Evolutionary conservation across 345 rosid genomes (phyloP).

Genomic region (Raphanus sativus): DNA sequence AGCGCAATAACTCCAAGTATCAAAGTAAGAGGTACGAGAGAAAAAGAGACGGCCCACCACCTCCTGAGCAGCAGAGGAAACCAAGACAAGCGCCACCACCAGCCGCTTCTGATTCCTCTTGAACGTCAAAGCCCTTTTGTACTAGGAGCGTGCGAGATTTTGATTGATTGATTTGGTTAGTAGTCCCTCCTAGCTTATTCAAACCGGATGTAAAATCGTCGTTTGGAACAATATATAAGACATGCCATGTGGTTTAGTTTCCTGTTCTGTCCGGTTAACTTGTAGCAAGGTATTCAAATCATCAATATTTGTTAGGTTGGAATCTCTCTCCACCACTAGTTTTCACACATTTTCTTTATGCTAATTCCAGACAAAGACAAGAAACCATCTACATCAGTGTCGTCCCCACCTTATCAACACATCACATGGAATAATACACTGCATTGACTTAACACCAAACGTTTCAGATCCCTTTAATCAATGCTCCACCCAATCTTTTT

Average conservation of each 20-base stretch:
- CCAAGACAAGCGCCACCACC: slow-evolving; percentile 52
- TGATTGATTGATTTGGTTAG: slow-evolving; percentile 23
- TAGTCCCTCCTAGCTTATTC: slow-evolving; percentile 13
- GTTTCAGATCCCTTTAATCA: slow-evolving; percentile 16
- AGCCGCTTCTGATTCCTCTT: slow-evolving; percentile 53
- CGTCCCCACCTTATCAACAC: slow-evolving; percentile 38
- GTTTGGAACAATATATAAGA: background rate
- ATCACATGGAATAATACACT: slow-evolving; percentile 21
- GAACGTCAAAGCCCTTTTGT: background rate
- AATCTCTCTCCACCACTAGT: background rate
- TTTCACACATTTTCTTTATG: slow-evolving; percentile 15
- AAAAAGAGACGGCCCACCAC: slow-evolving; percentile 83
- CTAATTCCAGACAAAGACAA: slow-evolving; percentile 27
- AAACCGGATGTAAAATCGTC: slow-evolving; percentile 9
- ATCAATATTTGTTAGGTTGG: background rate
- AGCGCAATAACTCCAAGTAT: slow-evolving; percentile 56
- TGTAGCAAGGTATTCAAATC: background rate
- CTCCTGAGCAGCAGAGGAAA: slow-evolving; percentile 62
- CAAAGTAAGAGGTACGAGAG: slow-evolving; percentile 75
- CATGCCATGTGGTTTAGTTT: background rate
- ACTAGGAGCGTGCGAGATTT: slow-evolving; percentile 13
- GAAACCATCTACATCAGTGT: slow-evolving; percentile 4
- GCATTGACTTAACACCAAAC: slow-evolving; percentile 25
- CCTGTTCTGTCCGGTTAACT: background rate
- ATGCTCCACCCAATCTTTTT: background rate